phyloP scores from a whole-genome alignment of 352 stramenopile species.

The Phytophthora constricta region DNA sequence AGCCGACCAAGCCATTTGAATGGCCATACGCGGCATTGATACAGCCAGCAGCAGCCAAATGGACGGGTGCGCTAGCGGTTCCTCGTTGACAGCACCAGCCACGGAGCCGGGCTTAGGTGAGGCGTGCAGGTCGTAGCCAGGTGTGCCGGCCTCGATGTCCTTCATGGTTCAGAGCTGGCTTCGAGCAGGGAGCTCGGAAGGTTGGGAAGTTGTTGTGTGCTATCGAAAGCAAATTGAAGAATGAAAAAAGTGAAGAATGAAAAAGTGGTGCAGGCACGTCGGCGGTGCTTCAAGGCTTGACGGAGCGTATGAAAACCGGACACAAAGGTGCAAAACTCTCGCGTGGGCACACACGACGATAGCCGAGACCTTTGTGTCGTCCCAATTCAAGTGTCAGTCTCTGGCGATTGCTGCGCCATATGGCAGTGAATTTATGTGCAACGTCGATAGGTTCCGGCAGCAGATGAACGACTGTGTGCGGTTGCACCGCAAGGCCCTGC shows the following conservation, averaged over 20 bases:
- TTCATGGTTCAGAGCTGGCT: conserved; percentile 13
- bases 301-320: neutral
- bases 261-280: neutral
- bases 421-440: neutral
- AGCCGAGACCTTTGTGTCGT: conserved; percentile 3
- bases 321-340: neutral
- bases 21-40: conserved; percentile 39
- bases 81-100: conserved; percentile 12
- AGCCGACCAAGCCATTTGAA: conserved; percentile 40
- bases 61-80: conserved; percentile 34
- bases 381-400: neutral
- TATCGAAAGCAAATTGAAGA: conserved; percentile 35
- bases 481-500: neutral
- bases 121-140: conserved; percentile 30
- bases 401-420: neutral
- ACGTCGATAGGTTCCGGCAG: conserved; percentile 1
- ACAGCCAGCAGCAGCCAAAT: conserved; percentile 33
- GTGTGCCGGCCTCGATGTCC: conserved; percentile 33
- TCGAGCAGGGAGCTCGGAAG: neutral
- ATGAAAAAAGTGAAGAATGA: conserved; percentile 31
- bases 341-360: neutral
- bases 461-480: neutral
- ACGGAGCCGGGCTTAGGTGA: conserved; percentile 33
- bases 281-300: neutral
- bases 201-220: conserved; percentile 9